A percentile compares a stretch with the other conserved stretches of the same genome.
Conservation (phyloP, 1,284 basidiomycete species). For the Moniliella sp. region DNA sequence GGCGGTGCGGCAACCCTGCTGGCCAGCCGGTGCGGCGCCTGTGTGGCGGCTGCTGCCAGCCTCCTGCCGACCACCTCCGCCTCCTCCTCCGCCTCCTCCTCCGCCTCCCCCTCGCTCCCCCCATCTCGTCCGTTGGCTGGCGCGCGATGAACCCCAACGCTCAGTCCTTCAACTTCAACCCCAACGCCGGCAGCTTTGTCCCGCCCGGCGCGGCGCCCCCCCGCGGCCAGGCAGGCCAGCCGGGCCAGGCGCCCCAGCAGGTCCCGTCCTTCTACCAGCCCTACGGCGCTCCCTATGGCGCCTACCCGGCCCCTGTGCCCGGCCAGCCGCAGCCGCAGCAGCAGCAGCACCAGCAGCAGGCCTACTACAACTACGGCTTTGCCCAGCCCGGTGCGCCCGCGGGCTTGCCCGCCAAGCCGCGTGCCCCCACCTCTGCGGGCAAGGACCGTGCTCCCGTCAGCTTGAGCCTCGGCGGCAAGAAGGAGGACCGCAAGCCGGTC, state of each 20-base stretch:
- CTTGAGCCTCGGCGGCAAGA: conserved; percentile 6
- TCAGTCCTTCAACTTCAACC: conserved; percentile 29
- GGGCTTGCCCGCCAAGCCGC: no score
- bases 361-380: conserved; percentile 2
- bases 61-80: no score
- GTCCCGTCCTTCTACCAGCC: conserved; percentile 1
- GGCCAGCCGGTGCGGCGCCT: no score
- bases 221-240: conserved; percentile 9
- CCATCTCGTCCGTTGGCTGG: no score
- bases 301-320: no score
- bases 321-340: conserved; percentile 10
- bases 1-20: no score
- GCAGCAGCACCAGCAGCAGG: conserved; percentile 7
- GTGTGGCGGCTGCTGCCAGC: no score
- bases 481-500: conserved; percentile 6
- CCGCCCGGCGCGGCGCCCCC: conserved; percentile 13
- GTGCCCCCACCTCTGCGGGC: no score
- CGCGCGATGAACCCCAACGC: conserved; percentile 35
- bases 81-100: no score
- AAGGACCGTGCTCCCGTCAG: conserved; percentile 6
- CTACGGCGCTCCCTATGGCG: no score
- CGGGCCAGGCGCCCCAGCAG: conserved; percentile 4
- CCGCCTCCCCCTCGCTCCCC: no score
- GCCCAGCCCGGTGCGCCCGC: conserved; percentile 1
- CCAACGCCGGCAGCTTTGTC: conserved; percentile 24